phyloP scores from a whole-genome alignment of 176 grass and related monocot species.

The Phragmites australis region DNA sequence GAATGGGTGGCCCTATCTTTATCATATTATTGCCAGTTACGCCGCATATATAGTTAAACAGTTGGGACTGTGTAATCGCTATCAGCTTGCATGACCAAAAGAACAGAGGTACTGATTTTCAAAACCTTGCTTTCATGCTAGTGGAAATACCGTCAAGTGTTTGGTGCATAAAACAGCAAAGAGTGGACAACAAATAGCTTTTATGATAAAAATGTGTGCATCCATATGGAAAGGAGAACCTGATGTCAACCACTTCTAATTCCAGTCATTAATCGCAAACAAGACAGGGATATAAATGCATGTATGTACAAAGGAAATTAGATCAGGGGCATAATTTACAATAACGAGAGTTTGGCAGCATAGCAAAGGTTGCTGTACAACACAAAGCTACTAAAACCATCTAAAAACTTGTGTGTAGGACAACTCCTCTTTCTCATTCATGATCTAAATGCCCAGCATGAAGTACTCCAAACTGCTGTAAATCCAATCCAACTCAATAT shows the following conservation, averaged over 20 bases:
- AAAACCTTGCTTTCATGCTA: neutral
- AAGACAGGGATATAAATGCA: neutral
- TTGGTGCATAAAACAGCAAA: neutral
- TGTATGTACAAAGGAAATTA: neutral
- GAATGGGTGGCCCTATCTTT: neutral
- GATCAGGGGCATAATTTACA: neutral
- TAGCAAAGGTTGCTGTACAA: too few relatives aligned
- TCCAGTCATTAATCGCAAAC: neutral
- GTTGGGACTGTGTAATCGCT: neutral
- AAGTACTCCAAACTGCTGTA: conserved; percentile 21
- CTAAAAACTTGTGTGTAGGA: neutral
- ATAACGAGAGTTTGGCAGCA: too few relatives aligned
- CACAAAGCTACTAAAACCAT: neutral
- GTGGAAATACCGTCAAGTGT: neutral
- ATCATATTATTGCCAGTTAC: neutral
- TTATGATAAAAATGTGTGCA: too few relatives aligned
- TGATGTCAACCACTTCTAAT: neutral
- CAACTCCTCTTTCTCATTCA: neutral
- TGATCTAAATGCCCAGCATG: conserved; percentile 1
- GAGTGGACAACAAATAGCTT: too few relatives aligned
- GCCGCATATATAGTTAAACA: neutral
- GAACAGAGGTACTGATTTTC: too few relatives aligned
- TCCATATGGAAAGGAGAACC: too few relatives aligned
- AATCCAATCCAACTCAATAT: too few relatives aligned
- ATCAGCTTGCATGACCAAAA: neutral